Percentiles rank a stretch among this genome's conserved stretches.
These are phyloP conservation scores for Gloeopeniophorella convolvens DNA, from an alignment of 768 basidiomycete genomes.

Conservation along the genomic window DNA sequence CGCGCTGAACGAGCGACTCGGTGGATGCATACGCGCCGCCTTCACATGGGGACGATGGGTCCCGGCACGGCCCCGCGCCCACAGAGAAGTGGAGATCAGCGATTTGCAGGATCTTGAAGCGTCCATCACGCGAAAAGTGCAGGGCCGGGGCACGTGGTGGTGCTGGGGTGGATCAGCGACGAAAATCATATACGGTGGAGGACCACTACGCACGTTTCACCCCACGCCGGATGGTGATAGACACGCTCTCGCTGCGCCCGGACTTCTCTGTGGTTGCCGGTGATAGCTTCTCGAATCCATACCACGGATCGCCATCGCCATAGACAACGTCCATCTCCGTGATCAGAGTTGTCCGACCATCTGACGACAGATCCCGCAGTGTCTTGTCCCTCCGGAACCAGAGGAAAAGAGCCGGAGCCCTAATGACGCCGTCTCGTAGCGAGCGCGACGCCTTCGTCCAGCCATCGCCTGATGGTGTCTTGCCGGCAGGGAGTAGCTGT, in stretches of 20 bases:
- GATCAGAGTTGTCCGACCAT: conserved; percentile 56
- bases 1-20: conserved; percentile 57
- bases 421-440: conserved; percentile 54
- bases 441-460: conserved; percentile 67
- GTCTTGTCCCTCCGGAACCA: conserved; percentile 78
- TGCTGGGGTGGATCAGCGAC: conserved; percentile 32
- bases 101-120: conserved; percentile 84
- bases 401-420: conserved; percentile 52
- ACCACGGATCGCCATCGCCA: conserved; percentile 80
- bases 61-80: conserved; percentile 67
- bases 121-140: conserved; percentile 77
- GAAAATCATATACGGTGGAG: no score
- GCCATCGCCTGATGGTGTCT: conserved; percentile 38
- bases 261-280: conserved; percentile 44
- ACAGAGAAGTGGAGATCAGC: conserved; percentile 95
- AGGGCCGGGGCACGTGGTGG: conserved; percentile 70
- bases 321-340: conserved; percentile 91
- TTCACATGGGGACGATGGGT: conserved; percentile 50
- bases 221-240: conserved; percentile 63
- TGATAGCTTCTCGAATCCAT: conserved; percentile 72
- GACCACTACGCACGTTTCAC: conserved; percentile 51
- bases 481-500: conserved; percentile 50
- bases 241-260: conserved; percentile 43
- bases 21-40: conserved; percentile 73
- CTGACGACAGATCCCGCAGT: conserved; percentile 48